Conservation (phyloP, 2,329 filamentous ascomycete species). For the Beauveria pseudobassiana region DNA sequence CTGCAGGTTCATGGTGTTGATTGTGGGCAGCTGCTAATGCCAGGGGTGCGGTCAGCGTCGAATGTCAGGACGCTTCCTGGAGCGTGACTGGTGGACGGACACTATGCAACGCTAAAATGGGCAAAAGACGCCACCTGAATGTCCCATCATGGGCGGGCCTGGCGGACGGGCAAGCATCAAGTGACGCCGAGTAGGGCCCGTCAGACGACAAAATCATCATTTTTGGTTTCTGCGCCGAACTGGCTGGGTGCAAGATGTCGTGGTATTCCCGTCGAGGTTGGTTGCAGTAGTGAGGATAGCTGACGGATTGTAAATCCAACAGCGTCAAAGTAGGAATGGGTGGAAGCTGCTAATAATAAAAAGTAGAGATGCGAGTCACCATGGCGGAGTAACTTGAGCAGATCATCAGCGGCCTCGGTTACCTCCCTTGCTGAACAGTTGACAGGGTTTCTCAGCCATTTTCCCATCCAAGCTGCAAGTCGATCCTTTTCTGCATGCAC, state of each 20-base stretch:
- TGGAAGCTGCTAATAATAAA: background rate
- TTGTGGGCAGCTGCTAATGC: background rate
- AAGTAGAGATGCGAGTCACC: background rate
- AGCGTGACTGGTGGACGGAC: slow-evolving; percentile 8
- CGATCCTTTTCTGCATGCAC: background rate
- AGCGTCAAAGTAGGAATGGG: background rate
- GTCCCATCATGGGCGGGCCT: background rate
- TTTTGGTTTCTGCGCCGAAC: background rate
- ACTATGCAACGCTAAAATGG: background rate
- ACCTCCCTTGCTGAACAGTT: too few relatives aligned
- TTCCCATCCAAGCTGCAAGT: background rate
- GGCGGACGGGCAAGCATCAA: background rate
- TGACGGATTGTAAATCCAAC: background rate
- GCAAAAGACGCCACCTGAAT: background rate
- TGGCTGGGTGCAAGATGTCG: background rate
- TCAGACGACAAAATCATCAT: slow-evolving; percentile 6
- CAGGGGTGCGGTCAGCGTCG: slow-evolving; percentile 1
- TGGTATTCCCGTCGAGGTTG: background rate
- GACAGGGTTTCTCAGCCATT: too few relatives aligned
- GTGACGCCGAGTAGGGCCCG: slow-evolving; percentile 9
- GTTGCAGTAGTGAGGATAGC: background rate
- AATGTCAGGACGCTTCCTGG: background rate
- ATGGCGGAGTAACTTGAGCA: background rate
- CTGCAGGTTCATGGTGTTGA: background rate
- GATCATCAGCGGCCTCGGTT: too few relatives aligned